Evolutionary conservation across 129 eudicot species (phyloP).

Genomic region (Centrapalus pauciflorus): DNA sequence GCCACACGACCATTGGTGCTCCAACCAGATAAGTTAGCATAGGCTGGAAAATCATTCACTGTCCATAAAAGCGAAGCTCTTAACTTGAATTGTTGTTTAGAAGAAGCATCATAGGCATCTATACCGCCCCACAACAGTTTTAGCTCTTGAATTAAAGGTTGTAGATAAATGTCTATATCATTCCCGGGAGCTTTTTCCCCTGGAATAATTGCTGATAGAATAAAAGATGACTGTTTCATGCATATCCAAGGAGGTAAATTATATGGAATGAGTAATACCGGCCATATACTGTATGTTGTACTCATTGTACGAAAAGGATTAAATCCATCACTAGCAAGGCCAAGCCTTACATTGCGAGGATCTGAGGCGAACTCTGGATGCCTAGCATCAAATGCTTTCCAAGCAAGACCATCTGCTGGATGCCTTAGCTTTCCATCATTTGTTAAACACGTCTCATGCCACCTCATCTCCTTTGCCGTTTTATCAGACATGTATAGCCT

Average conservation of each 20-base stretch:
- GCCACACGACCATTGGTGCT: not conserved
- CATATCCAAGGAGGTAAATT: not conserved
- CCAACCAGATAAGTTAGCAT: not conserved
- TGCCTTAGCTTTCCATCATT: conserved; percentile 12
- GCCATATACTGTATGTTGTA: no score
- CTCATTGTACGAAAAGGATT: not conserved
- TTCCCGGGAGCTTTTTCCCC: not conserved
- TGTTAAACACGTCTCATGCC: not conserved
- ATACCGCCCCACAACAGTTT: no score
- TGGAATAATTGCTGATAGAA: not conserved
- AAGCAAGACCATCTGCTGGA: conserved; percentile 15
- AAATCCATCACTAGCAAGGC: no score
- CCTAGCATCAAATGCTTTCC: conserved; percentile 4
- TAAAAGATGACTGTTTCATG: not conserved
- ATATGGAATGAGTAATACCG: not conserved
- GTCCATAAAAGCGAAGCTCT: not conserved
- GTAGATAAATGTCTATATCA: no score
- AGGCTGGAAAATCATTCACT: not conserved
- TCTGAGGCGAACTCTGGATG: not conserved
- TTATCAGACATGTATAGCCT: not conserved
- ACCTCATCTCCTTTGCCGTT: not conserved
- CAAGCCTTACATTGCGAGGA: not conserved
- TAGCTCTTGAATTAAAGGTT: no score
- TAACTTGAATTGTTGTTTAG: not conserved
- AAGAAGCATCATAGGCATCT: no score